Base-by-base conservation (phyloP, 148 eudicot genomes). In the Silene uniflora region DNA sequence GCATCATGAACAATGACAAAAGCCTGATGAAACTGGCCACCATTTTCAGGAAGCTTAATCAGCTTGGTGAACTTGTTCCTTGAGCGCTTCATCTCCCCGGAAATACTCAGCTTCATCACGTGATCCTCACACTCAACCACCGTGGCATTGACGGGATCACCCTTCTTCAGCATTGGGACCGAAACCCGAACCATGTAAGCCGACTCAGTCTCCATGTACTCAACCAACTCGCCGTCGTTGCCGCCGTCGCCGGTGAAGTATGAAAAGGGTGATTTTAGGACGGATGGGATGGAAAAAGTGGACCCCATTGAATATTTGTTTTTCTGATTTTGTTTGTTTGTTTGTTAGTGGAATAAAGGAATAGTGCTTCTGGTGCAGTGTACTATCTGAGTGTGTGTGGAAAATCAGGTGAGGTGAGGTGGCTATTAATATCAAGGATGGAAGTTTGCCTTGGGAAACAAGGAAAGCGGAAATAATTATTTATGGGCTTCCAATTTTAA, bases 31-130 rank as follows among this genome's bases (percentile, higher is more conserved):
- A 67, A 18, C 9, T 39, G 9, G 5, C 71, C 71, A 39, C 22
- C 49, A 42, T 67, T 42, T 1, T 42, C 14, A 0, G 71, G 71
- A 19, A 67, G n/a, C 24, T 67, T 18, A 2, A 67, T 13, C 11
- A 67, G 6, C 71, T 67, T 67, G 39, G 24, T 67, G 24, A 67
- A 67, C 7, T 1, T 35, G 54, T 67, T 67, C 11, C 52, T 21
- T 3, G 13, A 0, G 0, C 47, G 18, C 22, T 1, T 18, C 4
- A 67, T 7, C 52, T 35, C 13, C 5, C 71, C 52, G 42, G 49
- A 17, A 2, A 67, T 67, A 24, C n/a, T 67, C 24, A 67, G 23
- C 54, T 67, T 67, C 71, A 39, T 67, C 23, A 67, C 52, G 14
- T 42, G 46, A 67, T 13, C 71, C 22, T 8, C 52, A 39, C 71